Percentiles rank a stretch among this genome's conserved stretches.
Evolutionary conservation across 2,329 filamentous ascomycete species (phyloP).

Genomic region (Aspergillus pseudonomiae): DNA sequence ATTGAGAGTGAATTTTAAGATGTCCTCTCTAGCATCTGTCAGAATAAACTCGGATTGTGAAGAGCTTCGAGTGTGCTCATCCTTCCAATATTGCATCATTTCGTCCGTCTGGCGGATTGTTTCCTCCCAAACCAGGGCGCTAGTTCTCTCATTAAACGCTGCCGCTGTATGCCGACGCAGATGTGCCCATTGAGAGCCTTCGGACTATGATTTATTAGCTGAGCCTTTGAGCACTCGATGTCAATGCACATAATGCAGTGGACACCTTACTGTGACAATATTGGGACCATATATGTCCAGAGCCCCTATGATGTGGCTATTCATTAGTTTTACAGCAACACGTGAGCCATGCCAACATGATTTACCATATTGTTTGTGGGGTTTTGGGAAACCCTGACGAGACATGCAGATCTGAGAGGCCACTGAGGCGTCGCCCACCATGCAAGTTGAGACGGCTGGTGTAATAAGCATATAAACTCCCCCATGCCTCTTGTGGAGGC

Average conservation of each 20-base stretch:
- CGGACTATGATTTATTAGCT: conserved; percentile 19
- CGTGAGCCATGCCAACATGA: background rate
- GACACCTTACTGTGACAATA: conserved; percentile 31
- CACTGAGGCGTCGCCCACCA: conserved; percentile 22
- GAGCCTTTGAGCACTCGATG: background rate
- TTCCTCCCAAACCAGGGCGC: conserved; percentile 44
- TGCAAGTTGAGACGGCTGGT: conserved; percentile 12
- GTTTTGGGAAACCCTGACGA: conserved; percentile 20
- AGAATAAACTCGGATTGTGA: conserved; percentile 10
- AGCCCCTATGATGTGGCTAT: conserved; percentile 11
- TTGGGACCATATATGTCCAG: conserved; percentile 38
- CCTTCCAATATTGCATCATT: conserved; percentile 33
- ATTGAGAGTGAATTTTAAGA: conserved; percentile 39
- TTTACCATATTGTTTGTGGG: conserved; percentile 19
- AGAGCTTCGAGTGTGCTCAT: background rate
- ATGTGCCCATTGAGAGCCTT: conserved; percentile 45
- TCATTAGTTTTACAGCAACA: background rate
- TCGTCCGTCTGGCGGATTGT: conserved; percentile 34
- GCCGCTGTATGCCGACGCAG: conserved; percentile 48
- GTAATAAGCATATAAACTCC: conserved; percentile 19
- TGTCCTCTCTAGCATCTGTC: conserved; percentile 33
- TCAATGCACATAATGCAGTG: background rate
- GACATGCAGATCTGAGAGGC: conserved; percentile 19
- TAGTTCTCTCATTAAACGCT: conserved; percentile 50
- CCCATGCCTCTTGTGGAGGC: conserved; percentile 17